Conservation (phyloP, 2,329 filamentous ascomycete genomes). For the Onygenales sp. region DNA sequence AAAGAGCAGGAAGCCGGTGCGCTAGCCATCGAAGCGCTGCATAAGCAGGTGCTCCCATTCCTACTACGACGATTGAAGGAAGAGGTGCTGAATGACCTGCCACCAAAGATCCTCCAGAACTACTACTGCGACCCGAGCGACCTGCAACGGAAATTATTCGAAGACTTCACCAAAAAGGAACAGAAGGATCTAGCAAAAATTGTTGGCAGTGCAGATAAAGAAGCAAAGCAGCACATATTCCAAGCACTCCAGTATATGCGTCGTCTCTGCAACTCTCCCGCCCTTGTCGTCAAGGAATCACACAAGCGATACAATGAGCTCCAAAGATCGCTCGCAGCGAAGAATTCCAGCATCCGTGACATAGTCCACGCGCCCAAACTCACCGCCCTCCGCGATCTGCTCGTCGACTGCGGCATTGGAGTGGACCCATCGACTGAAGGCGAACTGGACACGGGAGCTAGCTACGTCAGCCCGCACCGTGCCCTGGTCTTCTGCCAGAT, state of each 20-base stretch:
- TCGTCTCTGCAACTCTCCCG: conserved; percentile 95
- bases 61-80: conserved; percentile 92
- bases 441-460: conserved; percentile 49
- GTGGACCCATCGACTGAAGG: conserved; percentile 55
- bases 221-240: conserved; percentile 97
- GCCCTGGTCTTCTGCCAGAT: conserved; percentile 98
- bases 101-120: conserved; percentile 97
- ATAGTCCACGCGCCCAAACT: conserved; percentile 86
- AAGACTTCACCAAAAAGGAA: conserved; percentile 92
- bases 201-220: conserved; percentile 75
- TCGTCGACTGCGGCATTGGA: conserved; percentile 98
- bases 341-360: conserved; percentile 76
- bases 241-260: conserved; percentile 99
- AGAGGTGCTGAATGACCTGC: conserved; percentile 90
- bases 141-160: conserved; percentile 86
- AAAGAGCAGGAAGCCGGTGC: conserved; percentile 97
- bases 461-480: conserved; percentile 90
- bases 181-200: conserved; percentile 78
- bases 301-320: conserved; percentile 86
- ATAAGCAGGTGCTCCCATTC: conserved; percentile 97
- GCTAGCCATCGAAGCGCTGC: conserved; percentile 90
- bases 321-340: conserved; percentile 66
- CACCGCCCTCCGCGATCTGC: conserved; percentile 74
- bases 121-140: conserved; percentile 98
- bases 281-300: conserved; percentile 88